These are phyloP conservation scores for Metschnikowia lunata DNA, from an alignment of 805 yeast genomes.

Conservation along the genomic window DNA sequence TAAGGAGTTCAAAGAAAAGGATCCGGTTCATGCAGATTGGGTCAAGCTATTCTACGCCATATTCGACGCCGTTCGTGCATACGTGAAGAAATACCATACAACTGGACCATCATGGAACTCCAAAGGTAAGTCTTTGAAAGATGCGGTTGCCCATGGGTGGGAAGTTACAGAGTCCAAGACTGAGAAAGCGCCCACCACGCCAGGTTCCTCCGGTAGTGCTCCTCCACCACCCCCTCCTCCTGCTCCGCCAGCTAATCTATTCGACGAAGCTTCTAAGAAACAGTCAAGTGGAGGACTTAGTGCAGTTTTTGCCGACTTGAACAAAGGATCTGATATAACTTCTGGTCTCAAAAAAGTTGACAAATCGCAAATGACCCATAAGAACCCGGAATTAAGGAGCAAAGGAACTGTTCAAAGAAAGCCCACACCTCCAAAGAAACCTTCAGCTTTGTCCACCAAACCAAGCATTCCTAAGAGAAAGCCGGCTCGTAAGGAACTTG, in stretches of 20 bases:
- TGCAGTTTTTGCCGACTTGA: constrained; percentile 90
- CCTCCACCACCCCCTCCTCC: constrained; percentile 86
- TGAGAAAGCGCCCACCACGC: neutral
- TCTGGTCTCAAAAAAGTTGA: constrained; percentile 88
- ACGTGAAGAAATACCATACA: constrained; percentile 72
- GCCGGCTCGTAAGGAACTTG: constrained; percentile 57
- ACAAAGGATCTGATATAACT: constrained; percentile 80
- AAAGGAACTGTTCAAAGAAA: constrained; percentile 45
- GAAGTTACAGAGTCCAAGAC: too few species aligned
- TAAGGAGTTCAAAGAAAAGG: constrained; percentile 76
- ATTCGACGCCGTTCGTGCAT: constrained; percentile 65
- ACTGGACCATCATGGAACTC: constrained; percentile 81
- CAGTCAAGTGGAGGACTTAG: constrained; percentile 51
- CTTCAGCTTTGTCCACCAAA: constrained; percentile 52
- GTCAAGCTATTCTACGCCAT: constrained; percentile 59
- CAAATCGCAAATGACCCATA: constrained; percentile 89
- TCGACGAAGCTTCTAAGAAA: constrained; percentile 30
- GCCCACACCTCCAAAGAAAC: constrained; percentile 84
- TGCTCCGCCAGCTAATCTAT: constrained; percentile 74
- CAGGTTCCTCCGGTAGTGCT: constrained; percentile 8
- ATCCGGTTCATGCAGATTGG: constrained; percentile 74
- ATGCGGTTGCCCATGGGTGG: constrained; percentile 32
- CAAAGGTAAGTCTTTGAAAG: constrained; percentile 54
- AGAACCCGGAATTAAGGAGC: constrained; percentile 76
- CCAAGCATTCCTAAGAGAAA: constrained; percentile 30